Conservation (phyloP, 2,329 filamentous ascomycete genomes). For the Colletotrichum scovillei region DNA sequence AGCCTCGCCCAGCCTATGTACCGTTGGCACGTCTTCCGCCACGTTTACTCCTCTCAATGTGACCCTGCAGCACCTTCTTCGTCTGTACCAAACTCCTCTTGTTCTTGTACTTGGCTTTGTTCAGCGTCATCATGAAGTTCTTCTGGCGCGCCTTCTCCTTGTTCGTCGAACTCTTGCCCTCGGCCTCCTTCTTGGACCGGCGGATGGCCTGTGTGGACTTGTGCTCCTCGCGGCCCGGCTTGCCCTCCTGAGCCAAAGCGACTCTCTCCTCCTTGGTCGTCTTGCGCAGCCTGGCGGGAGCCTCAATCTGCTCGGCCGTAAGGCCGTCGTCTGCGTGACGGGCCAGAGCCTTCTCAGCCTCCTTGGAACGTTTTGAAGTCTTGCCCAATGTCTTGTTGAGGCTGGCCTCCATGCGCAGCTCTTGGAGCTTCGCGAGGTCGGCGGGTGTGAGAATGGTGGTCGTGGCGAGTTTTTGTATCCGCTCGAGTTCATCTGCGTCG, state of each 20-base stretch:
- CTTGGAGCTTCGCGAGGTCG: slow-evolving; percentile 92
- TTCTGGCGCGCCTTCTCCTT: slow-evolving; percentile 97
- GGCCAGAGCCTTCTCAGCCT: slow-evolving; percentile 58
- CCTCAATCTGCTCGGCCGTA: slow-evolving; percentile 92
- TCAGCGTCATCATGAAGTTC: slow-evolving; percentile 98
- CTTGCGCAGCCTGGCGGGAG: slow-evolving; percentile 84
- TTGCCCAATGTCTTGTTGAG: slow-evolving; percentile 72
- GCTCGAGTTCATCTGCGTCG: slow-evolving; percentile 55
- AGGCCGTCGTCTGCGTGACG: slow-evolving; percentile 88
- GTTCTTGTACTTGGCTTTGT: slow-evolving; percentile 95
- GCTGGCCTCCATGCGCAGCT: slow-evolving; percentile 80
- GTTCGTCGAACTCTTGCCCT: slow-evolving; percentile 97
- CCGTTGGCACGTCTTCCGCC: slow-evolving; percentile 84
- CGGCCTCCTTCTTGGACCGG: slow-evolving; percentile 86
- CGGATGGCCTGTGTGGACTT: slow-evolving; percentile 86
- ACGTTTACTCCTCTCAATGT: slow-evolving; percentile 84
- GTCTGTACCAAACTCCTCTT: slow-evolving; percentile 94
- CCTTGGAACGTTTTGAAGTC: slow-evolving; percentile 48
- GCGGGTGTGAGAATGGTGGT: slow-evolving; percentile 95
- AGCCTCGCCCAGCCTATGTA: slow-evolving; percentile 7
- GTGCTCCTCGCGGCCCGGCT: slow-evolving; percentile 81
- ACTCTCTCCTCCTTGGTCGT: slow-evolving; percentile 90
- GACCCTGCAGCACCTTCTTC: slow-evolving; percentile 81
- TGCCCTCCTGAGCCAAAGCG: slow-evolving; percentile 84
- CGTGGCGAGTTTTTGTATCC: slow-evolving; percentile 83